These are phyloP conservation scores for Phaffomyces antillensis DNA, from an alignment of 805 yeast genomes.

Conservation along the genomic window DNA sequence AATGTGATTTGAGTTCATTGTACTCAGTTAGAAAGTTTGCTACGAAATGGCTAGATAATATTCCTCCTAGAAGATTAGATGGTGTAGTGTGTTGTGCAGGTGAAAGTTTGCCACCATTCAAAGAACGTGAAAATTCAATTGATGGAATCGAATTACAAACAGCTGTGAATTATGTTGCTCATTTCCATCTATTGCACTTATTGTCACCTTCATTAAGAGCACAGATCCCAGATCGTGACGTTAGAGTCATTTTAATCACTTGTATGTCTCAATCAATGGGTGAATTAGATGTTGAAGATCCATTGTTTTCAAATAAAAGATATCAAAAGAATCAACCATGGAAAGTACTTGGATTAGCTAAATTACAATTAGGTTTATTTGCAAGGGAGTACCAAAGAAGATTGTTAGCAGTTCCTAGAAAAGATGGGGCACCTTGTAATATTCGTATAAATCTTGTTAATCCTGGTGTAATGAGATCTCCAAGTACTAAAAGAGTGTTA, in stretches of 20 bases:
- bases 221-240: constrained; percentile 95
- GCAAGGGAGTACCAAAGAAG: constrained; percentile 73
- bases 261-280: constrained; percentile 78
- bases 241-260: constrained; percentile 68
- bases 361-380: constrained; percentile 66
- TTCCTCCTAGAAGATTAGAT: constrained; percentile 87
- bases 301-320: constrained; percentile 51
- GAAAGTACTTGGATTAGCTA: constrained; percentile 75
- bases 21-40: constrained; percentile 82
- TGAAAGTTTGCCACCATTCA: constrained; percentile 65
- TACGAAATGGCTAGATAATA: constrained; percentile 86
- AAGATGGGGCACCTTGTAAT: constrained; percentile 65
- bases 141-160: constrained; percentile 88
- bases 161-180: constrained; percentile 75
- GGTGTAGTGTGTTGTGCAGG: constrained; percentile 87
- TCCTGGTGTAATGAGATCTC: constrained; percentile 89
- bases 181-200: constrained; percentile 72
- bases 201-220: constrained; percentile 77
- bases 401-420: constrained; percentile 49
- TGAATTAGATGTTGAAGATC: constrained; percentile 50
- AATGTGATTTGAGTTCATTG: constrained; percentile 71
- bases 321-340: constrained; percentile 64
- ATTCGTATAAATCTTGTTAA: constrained; percentile 70
- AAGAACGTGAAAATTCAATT: constrained; percentile 52
- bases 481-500: constrained; percentile 71